Conservation (phyloP, 305 asterid species). For the Solanum hybrid region DNA sequence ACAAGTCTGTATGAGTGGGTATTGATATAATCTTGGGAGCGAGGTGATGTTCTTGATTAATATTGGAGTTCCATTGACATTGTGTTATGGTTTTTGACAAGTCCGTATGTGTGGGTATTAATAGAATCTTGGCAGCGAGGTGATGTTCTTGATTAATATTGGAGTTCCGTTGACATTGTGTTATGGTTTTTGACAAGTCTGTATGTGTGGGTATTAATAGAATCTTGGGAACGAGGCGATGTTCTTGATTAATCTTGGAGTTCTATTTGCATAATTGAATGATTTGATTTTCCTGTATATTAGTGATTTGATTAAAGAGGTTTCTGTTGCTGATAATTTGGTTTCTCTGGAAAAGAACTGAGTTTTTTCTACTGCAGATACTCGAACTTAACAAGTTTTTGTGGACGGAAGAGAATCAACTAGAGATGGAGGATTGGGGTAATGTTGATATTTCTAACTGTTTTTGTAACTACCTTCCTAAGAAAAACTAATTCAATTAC, state of each 20-base stretch:
- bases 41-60: background rate
- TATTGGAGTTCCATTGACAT: background rate
- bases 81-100: background rate
- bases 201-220: background rate
- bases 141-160: background rate
- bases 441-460: background rate
- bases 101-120: background rate
- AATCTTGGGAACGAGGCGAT: background rate
- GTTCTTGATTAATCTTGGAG: background rate
- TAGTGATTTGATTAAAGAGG: background rate
- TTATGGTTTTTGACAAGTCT: background rate
- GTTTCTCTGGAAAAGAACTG: background rate
- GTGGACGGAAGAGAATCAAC: conserved; percentile 18
- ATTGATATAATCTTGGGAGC: background rate
- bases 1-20: background rate
- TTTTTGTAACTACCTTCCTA: background rate
- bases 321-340: background rate
- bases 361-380: background rate
- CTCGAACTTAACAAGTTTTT: conserved; percentile 13
- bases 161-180: background rate
- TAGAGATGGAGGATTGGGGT: conserved; percentile 88
- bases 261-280: background rate
- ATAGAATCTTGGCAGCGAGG: background rate
- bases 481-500: background rate
- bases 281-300: background rate